phyloP scores from a whole-genome alignment of 345 rosid species.

The Microcos paniculata region DNA sequence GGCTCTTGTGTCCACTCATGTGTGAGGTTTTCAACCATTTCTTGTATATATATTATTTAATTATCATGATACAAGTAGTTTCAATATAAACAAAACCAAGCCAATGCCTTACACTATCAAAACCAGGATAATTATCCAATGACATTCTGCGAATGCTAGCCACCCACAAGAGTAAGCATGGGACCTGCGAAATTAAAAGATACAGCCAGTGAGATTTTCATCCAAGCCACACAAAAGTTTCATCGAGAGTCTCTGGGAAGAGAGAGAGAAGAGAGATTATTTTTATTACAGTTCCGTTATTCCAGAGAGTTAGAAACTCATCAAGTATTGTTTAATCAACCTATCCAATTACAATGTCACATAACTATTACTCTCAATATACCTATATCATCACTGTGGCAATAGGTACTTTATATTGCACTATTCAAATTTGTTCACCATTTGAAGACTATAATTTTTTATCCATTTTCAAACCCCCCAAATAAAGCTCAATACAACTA shows the following conservation, averaged over 20 bases:
- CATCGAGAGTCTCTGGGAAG: not conserved
- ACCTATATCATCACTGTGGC: not conserved
- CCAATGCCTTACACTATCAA: conserved; percentile 64
- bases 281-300: not conserved
- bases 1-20: not conserved
- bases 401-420: not conserved
- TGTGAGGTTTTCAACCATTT: conserved; percentile 6
- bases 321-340: not conserved
- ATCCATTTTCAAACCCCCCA: not conserved
- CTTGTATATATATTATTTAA: not conserved
- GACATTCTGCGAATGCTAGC: conserved; percentile 80
- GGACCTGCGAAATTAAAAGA: conserved; percentile 46
- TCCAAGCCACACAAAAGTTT: not conserved
- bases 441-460: not conserved
- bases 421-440: not conserved
- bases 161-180: conserved; percentile 84
- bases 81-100: conserved; percentile 9
- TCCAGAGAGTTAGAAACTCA: not conserved
- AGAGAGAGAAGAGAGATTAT: not conserved
- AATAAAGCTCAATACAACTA: not conserved
- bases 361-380: not conserved
- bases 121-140: conserved; percentile 77
- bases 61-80: not conserved
- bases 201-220: conserved; percentile 19
- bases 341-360: not conserved